Evolutionary conservation across 768 basidiomycete species (phyloP).

Genomic region (Holtermannia corniformis): DNA sequence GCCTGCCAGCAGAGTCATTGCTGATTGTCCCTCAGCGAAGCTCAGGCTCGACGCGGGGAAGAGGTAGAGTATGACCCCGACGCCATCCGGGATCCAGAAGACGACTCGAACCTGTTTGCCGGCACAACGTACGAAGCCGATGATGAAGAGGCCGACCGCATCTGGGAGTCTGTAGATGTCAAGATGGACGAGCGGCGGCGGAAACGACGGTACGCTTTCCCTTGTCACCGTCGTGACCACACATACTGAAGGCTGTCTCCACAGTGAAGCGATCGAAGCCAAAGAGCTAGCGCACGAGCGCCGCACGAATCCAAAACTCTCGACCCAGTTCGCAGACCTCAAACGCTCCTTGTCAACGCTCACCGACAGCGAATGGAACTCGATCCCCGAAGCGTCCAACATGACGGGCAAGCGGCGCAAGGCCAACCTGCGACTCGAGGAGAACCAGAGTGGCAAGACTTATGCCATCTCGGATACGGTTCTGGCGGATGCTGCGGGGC

Average conservation of each 20-base stretch:
- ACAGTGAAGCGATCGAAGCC: conserved; percentile 66
- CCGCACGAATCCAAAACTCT: conserved; percentile 84
- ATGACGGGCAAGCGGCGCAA: conserved; percentile 82
- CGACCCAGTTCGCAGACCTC: conserved; percentile 89
- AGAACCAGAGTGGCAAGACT: conserved; percentile 60
- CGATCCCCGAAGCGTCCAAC: conserved; percentile 91
- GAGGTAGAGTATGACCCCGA: conserved; percentile 72
- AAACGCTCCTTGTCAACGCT: conserved; percentile 80
- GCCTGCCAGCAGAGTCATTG: background rate
- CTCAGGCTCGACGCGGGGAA: conserved; percentile 75
- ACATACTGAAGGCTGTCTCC: conserved; percentile 5
- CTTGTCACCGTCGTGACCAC: conserved; percentile 35
- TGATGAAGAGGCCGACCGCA: conserved; percentile 93
- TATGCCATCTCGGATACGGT: conserved; percentile 93
- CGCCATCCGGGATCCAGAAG: conserved; percentile 92
- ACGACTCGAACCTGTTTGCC: conserved; percentile 90
- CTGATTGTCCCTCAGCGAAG: conserved; percentile 52
- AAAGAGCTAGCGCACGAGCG: conserved; percentile 66
- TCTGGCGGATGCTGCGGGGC: conserved; percentile 69
- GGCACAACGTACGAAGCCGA: conserved; percentile 94
- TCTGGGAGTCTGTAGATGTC: conserved; percentile 83
- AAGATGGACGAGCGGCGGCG: conserved; percentile 80
- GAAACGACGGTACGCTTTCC: conserved; percentile 61
- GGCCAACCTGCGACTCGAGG: conserved; percentile 43
- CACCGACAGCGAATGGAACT: conserved; percentile 88